Conservation (phyloP, 1,139 yeast genomes). For the Arxiozyma bovina region DNA sequence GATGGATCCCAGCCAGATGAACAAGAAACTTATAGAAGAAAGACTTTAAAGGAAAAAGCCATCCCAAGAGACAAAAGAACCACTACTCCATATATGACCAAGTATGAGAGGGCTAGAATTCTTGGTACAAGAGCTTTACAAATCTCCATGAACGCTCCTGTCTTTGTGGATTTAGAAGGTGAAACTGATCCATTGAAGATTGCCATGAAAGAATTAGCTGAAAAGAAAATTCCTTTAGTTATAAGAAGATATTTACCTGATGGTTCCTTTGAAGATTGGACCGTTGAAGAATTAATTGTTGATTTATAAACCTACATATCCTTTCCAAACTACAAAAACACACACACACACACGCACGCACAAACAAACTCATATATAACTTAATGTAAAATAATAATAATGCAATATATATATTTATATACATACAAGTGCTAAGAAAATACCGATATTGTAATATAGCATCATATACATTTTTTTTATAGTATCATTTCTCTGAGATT, state of each 20-base stretch:
- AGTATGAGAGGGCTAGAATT: slow-evolving; percentile 93
- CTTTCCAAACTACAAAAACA: background rate
- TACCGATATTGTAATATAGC: background rate
- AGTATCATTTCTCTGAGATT: slow-evolving; percentile 21
- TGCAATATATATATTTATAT: slow-evolving; percentile 6
- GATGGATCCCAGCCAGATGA: slow-evolving; percentile 52
- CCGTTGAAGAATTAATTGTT: slow-evolving; percentile 91
- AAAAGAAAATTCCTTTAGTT: slow-evolving; percentile 89
- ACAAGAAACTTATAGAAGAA: slow-evolving; percentile 44
- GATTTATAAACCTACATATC: slow-evolving; percentile 43
- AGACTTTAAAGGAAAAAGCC: slow-evolving; percentile 71
- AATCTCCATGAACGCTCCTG: slow-evolving; percentile 97
- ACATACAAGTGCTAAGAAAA: background rate
- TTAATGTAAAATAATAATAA: too few species aligned
- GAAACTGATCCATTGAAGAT: slow-evolving; percentile 98
- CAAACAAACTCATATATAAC: background rate
- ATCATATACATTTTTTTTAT: too few species aligned
- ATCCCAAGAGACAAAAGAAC: slow-evolving; percentile 82
- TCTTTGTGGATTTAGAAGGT: slow-evolving; percentile 93
- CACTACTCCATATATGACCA: slow-evolving; percentile 98
- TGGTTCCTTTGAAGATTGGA: slow-evolving; percentile 97
- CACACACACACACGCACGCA: background rate
- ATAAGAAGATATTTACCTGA: slow-evolving; percentile 95
- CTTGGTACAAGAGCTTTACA: slow-evolving; percentile 94
- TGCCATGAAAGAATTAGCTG: slow-evolving; percentile 93